phyloP scores from a whole-genome alignment of 257 asterid species.

The Nicotiana benthamiana region DNA sequence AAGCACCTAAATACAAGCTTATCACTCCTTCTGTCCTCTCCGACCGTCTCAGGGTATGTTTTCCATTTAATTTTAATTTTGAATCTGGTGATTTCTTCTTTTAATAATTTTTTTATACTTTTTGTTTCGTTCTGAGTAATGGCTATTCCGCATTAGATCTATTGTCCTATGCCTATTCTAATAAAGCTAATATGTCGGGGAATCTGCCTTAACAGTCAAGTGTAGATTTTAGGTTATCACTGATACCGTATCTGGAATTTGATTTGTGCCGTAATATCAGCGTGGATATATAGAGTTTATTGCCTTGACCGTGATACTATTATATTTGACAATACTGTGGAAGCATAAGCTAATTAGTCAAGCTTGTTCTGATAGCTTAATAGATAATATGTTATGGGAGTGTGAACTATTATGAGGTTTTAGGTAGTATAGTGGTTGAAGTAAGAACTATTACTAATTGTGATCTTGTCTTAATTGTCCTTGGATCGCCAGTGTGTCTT shows the following conservation, averaged over 20 bases:
- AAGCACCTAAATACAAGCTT: slow-evolving; percentile 90
- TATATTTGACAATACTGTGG: neutral
- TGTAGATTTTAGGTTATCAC: neutral
- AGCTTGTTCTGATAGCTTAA: neutral
- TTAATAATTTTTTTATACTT: neutral
- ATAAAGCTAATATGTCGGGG: neutral
- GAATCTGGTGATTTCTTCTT: neutral
- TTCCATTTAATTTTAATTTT: neutral
- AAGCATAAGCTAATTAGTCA: neutral
- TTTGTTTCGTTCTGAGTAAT: neutral
- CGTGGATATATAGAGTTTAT: neutral
- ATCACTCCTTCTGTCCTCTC: slow-evolving; percentile 90
- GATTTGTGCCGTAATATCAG: neutral
- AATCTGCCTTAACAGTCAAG: neutral
- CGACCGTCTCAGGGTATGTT: slow-evolving; percentile 82
- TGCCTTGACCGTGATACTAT: neutral
- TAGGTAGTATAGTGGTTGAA: neutral
- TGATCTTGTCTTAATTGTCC: neutral
- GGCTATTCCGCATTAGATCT: neutral
- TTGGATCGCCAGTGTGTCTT: neutral
- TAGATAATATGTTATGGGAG: neutral
- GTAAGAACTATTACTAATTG: neutral
- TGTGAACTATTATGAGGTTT: too few species aligned
- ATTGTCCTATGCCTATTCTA: neutral
- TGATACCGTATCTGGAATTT: too few species aligned